Evolutionary conservation across 305 asterid species (phyloP).

Genomic region (Fraxinus nigra): DNA sequence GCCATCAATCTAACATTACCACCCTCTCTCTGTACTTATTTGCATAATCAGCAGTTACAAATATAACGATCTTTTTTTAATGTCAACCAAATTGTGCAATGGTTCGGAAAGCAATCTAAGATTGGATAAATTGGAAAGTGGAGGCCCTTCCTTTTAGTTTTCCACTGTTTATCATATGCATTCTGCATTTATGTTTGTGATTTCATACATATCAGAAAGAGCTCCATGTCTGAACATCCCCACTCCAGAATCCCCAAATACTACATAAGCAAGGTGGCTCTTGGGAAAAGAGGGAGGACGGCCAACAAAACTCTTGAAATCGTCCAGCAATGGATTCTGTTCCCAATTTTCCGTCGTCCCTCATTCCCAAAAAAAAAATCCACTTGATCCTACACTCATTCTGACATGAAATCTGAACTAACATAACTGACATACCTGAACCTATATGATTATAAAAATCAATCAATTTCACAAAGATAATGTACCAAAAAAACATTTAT

Average conservation of each 20-base stretch:
- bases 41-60: neutral
- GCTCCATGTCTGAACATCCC: neutral
- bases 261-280: neutral
- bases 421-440: neutral
- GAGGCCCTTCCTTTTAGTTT: neutral
- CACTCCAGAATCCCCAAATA: neutral
- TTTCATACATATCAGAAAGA: neutral
- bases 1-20: neutral
- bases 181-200: neutral
- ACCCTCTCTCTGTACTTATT: neutral
- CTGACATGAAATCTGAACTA: neutral
- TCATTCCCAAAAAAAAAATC: neutral
- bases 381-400: neutral
- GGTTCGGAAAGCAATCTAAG: neutral
- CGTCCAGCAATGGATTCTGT: neutral
- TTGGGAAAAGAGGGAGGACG: neutral
- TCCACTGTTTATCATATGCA: neutral
- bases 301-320: neutral
- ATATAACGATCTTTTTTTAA: neutral
- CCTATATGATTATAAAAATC: neutral
- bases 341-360: neutral
- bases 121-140: neutral
- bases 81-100: neutral
- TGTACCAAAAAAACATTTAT: conserved; percentile 12
- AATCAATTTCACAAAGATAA: conserved; percentile 6